Conservation (phyloP, 257 asterid species). For the Solanum habrochaites region DNA sequence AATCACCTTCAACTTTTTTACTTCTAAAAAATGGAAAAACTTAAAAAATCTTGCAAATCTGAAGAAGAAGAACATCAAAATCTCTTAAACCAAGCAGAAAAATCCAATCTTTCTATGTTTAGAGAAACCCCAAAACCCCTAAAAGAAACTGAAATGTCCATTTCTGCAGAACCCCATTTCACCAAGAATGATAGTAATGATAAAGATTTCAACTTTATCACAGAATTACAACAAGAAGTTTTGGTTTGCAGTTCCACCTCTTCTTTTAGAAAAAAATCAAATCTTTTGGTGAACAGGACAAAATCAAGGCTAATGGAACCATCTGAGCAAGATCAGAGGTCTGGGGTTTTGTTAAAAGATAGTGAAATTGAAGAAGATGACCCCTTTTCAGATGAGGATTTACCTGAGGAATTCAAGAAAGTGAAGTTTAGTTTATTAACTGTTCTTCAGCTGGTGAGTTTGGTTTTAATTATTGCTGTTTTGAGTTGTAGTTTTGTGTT, state of each 20-base stretch:
- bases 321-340: slow-evolving; percentile 31
- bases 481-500: slow-evolving; percentile 40
- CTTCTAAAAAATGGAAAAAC: slow-evolving; percentile 11
- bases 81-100: background rate
- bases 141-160: background rate
- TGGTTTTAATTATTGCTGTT: slow-evolving; percentile 40
- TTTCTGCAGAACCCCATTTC: background rate
- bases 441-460: slow-evolving; percentile 43
- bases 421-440: slow-evolving; percentile 44
- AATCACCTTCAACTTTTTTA: background rate
- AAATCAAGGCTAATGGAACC: slow-evolving; percentile 60
- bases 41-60: slow-evolving; percentile 13
- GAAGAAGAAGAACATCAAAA: slow-evolving; percentile 14
- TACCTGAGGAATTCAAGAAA: slow-evolving; percentile 62
- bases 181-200: background rate
- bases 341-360: slow-evolving; percentile 37
- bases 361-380: slow-evolving; percentile 75
- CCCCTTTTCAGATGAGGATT: slow-evolving; percentile 68
- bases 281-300: slow-evolving; percentile 27
- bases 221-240: slow-evolving; percentile 35
- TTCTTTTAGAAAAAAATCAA: slow-evolving; percentile 45
- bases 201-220: slow-evolving; percentile 28
- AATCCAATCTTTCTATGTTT: background rate
- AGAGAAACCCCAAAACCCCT: background rate
- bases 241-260: slow-evolving; percentile 40